A percentile compares a stretch with the other conserved stretches of the same genome.
Evolutionary conservation across 176 grass and related monocot genomes (phyloP).

Genomic region (Oryza rufipogon): DNA sequence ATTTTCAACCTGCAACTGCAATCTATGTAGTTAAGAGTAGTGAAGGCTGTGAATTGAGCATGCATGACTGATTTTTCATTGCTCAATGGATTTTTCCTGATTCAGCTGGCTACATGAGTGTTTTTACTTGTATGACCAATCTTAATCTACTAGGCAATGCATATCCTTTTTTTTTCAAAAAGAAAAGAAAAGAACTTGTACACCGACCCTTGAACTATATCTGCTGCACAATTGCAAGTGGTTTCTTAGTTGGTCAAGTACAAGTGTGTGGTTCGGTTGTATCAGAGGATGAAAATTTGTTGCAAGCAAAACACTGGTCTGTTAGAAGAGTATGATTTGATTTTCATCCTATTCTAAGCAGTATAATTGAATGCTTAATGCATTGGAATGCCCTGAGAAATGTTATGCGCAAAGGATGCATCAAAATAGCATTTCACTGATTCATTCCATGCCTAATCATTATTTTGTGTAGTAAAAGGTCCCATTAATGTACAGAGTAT

Average conservation of each 20-base stretch:
- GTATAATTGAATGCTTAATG: slow-evolving; percentile 22
- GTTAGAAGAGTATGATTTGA: background rate
- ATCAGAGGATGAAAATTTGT: slow-evolving; percentile 13
- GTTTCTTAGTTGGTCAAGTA: slow-evolving; percentile 14
- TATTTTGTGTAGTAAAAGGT: background rate
- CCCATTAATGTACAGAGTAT: background rate
- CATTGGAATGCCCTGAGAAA: slow-evolving; percentile 6
- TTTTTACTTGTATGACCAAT: background rate
- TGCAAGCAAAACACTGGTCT: background rate
- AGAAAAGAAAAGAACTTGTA: background rate
- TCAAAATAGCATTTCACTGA: background rate
- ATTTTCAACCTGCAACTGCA: background rate
- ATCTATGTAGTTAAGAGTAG: slow-evolving; percentile 4
- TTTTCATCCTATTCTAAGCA: background rate
- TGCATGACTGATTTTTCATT: background rate
- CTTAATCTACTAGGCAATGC: slow-evolving; percentile 20
- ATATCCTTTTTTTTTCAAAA: background rate
- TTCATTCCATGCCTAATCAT: background rate
- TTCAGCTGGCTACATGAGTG: background rate
- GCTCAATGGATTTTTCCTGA: background rate
- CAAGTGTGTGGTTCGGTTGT: background rate
- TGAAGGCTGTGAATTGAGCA: background rate
- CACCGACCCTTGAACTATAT: background rate
- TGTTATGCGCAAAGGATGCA: background rate
- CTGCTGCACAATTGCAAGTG: background rate